Evolutionary conservation across 148 eudicot species (phyloP), one percentile per base, ranked within the genome.

Genomic region (Simmondsia chinensis): DNA sequence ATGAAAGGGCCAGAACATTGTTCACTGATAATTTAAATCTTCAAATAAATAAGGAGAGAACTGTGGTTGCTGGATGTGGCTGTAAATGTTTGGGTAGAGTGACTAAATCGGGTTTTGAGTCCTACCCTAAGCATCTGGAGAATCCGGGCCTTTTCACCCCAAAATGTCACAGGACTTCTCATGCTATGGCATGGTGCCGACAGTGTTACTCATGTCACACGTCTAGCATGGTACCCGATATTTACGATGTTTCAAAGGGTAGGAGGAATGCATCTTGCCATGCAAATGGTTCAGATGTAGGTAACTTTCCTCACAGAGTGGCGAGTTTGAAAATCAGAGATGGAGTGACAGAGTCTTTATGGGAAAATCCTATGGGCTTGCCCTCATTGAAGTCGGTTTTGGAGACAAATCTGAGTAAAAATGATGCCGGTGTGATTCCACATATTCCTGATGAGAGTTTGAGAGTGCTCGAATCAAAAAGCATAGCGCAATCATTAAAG

Each of bases 371-470:
- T 17, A 5, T 54, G 39, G 69, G 71, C 34, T 31, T 46, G 57
- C 42, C 66, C 42, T 32, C 55, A 49, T 24, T 56, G 52, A 50
- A 48, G 22, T 40, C 59, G 37, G 32, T 27, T 30, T 28, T 21
- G 38, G 30, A 25, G 20, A 32, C 61, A 25, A 68, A 36, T 43
- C 20, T 60, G 10, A 54, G 52, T 30, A 48, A 63, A 43, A 64
- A 56, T 26, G 28, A 26, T 58, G 54, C 33, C 29, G 48, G 53
- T 34, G 40, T 43, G 42, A 57, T 33, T 27, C 46, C 66, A 16
- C 40, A 25, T 64, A 17, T 50, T 9, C 39, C 63, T 59, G 46
- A 56, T 45, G 75, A 62, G 51, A 65, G 61, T 52, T 33, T 52
- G 43, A 61, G 59, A 39, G 30, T 33, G 52, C 62, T 35, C 56